Conservation (phyloP, 148 eudicot genomes). For the Agrostemma githago region DNA sequence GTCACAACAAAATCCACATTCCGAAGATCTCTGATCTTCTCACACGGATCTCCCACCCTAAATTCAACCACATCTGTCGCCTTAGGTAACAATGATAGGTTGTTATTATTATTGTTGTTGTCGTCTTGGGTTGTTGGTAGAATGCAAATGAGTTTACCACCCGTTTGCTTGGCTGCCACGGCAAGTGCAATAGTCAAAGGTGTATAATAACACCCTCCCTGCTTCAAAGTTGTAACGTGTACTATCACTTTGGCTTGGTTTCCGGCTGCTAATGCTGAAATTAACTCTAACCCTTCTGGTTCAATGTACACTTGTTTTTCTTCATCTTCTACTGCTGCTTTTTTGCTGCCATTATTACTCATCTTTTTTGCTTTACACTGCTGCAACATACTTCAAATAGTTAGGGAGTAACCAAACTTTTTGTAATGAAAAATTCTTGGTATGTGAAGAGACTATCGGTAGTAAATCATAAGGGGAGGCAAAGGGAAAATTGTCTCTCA, state of each 20-base stretch:
- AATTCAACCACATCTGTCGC: slow-evolving; percentile 10
- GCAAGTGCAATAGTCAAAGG: slow-evolving; percentile 26
- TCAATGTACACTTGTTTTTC: slow-evolving; percentile 13
- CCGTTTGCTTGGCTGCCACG: slow-evolving; percentile 29
- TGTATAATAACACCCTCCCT: neutral
- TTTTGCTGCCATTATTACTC: neutral
- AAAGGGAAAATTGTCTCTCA: no score
- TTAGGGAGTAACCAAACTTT: no score
- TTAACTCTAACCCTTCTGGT: slow-evolving; percentile 27
- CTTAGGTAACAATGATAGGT: neutral
- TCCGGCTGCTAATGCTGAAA: slow-evolving; percentile 40
- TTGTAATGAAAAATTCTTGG: no score
- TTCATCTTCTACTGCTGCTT: neutral
- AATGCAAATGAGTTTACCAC: slow-evolving; percentile 27
- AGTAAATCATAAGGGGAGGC: no score
- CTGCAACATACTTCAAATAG: slow-evolving; percentile 8
- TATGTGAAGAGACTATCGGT: no score
- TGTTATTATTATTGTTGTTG: neutral
- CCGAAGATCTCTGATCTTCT: slow-evolving; percentile 6
- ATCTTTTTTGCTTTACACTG: slow-evolving; percentile 18
- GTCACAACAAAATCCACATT: slow-evolving; percentile 27
- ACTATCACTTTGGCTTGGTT: slow-evolving; percentile 27
- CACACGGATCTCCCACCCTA: slow-evolving; percentile 27
- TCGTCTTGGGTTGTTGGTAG: neutral
- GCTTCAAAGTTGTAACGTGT: slow-evolving; percentile 13